Base-by-base conservation (phyloP, 2,329 filamentous ascomycete genomes). In the Fusarium compactum region DNA sequence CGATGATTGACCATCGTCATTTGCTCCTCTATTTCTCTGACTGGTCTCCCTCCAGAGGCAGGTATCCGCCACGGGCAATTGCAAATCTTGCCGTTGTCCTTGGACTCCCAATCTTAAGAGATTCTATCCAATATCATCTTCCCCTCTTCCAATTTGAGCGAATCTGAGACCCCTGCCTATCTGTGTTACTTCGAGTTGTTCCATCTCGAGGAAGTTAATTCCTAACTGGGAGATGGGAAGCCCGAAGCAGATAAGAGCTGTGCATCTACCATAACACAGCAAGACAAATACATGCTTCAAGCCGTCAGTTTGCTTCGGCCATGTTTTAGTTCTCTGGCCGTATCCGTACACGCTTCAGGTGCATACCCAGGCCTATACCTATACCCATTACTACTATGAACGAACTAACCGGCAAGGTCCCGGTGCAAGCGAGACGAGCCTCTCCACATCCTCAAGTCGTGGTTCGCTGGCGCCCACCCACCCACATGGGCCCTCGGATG, bases 21-120 rank as follows among this genome's bases (percentile, higher is more conserved):
- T 29, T 65, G 47, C 66, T 58, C 46, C 41, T 41, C 56, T 60
- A 65, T 66, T 50, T 66, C 43, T 50, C 48, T 60, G 53, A 24
- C 54, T 51, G 40, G 52, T 32, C 55, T 30, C 65, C 46, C 43
- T 55, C 34, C 62, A 40, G 45, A 53, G 22, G 54, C 53, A 66
- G 53, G 58, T 69, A 70, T 57, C 70, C 69, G 70, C 53, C 47
- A 59, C 62, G 58, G 67, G 58, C 67, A 71, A 65, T 50, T 65
- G 62, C 62, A 65, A 74, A 74, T 74, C 70, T 67, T 70, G 59
- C 71, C 61, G 62, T 56, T 60, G 58, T 51, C 67, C 60, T 67
- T 70, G 58, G 34, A 51, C 58, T 54, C 71, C 65, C 57, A 67
- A 69, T 66, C 63, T 66, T 66, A 66, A 44, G 43, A 65, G 16